Evolutionary conservation across 495 filamentous ascomycete genomes (phyloP).

Genomic region (Pseudomonodictys pantanalensis): DNA sequence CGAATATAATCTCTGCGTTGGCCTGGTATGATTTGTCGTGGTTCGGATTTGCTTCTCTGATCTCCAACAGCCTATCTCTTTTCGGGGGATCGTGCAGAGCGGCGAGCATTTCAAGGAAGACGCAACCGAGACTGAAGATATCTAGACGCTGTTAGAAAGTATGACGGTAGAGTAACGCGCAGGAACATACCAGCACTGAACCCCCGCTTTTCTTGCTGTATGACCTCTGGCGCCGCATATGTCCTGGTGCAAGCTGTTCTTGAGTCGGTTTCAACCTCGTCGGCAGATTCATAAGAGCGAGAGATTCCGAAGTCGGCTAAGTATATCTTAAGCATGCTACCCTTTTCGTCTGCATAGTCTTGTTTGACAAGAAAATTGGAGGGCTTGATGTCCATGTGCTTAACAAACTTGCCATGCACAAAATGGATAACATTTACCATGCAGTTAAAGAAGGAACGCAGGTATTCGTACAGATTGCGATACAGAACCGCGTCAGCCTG

Average conservation of each 20-base stretch:
- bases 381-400: conserved; percentile 18
- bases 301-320: conserved; percentile 33
- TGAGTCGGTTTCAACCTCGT: conserved; percentile 17
- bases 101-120: conserved; percentile 5
- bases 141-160: no score
- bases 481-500: conserved; percentile 3
- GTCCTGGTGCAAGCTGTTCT: conserved; percentile 17
- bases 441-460: no score
- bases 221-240: conserved; percentile 28
- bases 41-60: neutral
- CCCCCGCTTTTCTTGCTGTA: conserved; percentile 5
- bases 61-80: neutral
- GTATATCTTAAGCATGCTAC: conserved; percentile 21
- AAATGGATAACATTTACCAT: conserved; percentile 1
- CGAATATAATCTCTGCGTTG: neutral
- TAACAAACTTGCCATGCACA: conserved; percentile 6
- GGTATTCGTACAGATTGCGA: no score
- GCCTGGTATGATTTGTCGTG: neutral
- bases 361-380: conserved; percentile 20
- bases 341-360: no score
- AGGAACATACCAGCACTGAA: conserved; percentile 24
- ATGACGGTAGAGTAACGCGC: no score
- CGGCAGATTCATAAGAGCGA: conserved; percentile 17
- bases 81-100: neutral
- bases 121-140: conserved; percentile 1